These are phyloP conservation scores for Basipetospora sp. DNA, from an alignment of 2,329 filamentous ascomycete genomes.

Conservation along the genomic window DNA sequence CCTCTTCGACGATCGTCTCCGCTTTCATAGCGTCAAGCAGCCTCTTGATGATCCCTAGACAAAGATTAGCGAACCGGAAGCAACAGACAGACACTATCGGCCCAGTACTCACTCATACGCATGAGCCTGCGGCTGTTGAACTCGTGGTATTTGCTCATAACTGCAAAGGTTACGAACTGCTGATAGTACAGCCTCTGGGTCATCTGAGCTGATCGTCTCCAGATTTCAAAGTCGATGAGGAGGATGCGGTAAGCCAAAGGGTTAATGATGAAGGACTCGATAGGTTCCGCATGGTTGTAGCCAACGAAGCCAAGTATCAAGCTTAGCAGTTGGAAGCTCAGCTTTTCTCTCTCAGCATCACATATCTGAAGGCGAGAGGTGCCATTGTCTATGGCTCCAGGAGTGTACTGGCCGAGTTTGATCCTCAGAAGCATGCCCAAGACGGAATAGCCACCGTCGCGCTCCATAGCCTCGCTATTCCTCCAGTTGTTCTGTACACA, in stretches of 20 bases:
- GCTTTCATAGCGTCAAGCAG: slow-evolving; percentile 81
- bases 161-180: slow-evolving; percentile 77
- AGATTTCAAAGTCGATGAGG: slow-evolving; percentile 83
- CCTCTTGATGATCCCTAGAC: slow-evolving; percentile 69
- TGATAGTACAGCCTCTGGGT: slow-evolving; percentile 84
- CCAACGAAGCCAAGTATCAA: slow-evolving; percentile 76
- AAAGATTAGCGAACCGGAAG: too few species aligned
- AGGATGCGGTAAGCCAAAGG: slow-evolving; percentile 85
- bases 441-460: slow-evolving; percentile 84
- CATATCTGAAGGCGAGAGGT: slow-evolving; percentile 28
- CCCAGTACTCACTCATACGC: slow-evolving; percentile 61
- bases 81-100: neutral
- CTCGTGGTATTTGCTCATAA: slow-evolving; percentile 78
- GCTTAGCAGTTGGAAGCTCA: slow-evolving; percentile 52
- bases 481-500: slow-evolving; percentile 86
- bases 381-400: slow-evolving; percentile 1
- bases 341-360: slow-evolving; percentile 37
- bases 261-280: slow-evolving; percentile 88
- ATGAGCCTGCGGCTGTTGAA: slow-evolving; percentile 81
- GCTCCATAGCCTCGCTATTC: slow-evolving; percentile 96
- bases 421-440: slow-evolving; percentile 69
- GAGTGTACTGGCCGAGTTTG: slow-evolving; percentile 45
- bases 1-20: slow-evolving; percentile 58
- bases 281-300: slow-evolving; percentile 64
- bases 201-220: slow-evolving; percentile 62